Evolutionary conservation across 139 green algal genomes (phyloP), one percentile per base, ranked within the genome.

Genomic region (Pseudopediastrum boryanum): DNA sequence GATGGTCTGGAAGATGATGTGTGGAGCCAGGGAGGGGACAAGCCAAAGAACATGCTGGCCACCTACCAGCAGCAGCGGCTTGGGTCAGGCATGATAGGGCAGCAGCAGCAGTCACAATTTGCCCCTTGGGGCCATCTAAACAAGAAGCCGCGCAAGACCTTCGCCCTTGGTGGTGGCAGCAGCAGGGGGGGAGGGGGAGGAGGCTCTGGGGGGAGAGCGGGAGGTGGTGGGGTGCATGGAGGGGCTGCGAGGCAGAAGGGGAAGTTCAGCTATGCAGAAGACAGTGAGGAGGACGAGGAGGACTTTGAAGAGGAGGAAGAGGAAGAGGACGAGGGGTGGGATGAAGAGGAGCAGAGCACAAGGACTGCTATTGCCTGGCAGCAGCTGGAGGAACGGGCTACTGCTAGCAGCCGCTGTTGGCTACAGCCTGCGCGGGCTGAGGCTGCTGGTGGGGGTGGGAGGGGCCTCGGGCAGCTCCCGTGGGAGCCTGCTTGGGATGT

Each of bases 401-500:
- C 29, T 19, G 59, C 59, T 2, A 67, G 75, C 46, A 66, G 44
- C n/a, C 75, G 59, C 10, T 81, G 62, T 48, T 81, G 75, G 75
- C 73, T 80, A 9, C 10, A 10, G 56, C 56, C 56, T 19, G 33
- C 13, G 27, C 27, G 62, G 62, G 62, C 27, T 19, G 27, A 29
- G 12, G 23, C 6, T 59, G 71, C 54, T 59, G 39, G 41, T 41
- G 9, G 54, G 38, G 41, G 33, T 29, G 39, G 25, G 42, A 29
- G 70, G 35, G 65, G 50, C 71, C 13, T 16, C 46, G 46, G 46
- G 35, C 58, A 62, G 41, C 72, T 79, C 42, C 72, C 72, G 3
- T 79, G 72, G 72, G 72, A 79, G 72, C 35, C 44, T 7, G 36
- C 33, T 8, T 79, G 72, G 72, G 72, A 79, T 29, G 29, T 48